phyloP scores from a whole-genome alignment of 108 stramenopile species.

The Pelagomonas calceolata region DNA sequence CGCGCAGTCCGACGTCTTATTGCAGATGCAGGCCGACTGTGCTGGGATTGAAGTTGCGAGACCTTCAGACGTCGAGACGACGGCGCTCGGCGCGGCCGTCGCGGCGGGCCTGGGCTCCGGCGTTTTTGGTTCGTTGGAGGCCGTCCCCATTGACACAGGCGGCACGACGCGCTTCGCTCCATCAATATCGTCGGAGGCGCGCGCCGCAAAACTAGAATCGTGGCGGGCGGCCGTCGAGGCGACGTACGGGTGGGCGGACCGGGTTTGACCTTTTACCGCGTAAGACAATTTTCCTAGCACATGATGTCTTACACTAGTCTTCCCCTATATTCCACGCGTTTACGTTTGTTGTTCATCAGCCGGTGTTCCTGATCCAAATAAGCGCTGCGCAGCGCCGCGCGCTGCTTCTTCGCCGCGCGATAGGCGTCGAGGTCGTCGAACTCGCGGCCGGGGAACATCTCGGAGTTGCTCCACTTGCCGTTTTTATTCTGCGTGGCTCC shows the following conservation, averaged over 20 bases:
- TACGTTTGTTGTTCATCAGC: no score
- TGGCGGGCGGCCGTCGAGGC: slow-evolving; percentile 83
- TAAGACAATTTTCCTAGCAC: no score
- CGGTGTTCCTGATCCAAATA: no score
- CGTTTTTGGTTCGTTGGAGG: slow-evolving; percentile 69
- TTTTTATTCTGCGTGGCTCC: no score
- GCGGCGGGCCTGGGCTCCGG: slow-evolving; percentile 92
- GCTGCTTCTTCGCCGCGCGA: no score
- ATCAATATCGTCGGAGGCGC: slow-evolving; percentile 43
- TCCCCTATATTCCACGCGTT: no score
- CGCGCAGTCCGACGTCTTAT: slow-evolving; percentile 71
- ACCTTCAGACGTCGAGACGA: slow-evolving; percentile 73
- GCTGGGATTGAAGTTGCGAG: slow-evolving; percentile 65
- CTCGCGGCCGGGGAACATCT: no score
- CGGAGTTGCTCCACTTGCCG: no score
- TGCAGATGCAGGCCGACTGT: slow-evolving; percentile 96
- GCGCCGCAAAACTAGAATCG: slow-evolving; percentile 51
- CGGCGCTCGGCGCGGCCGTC: slow-evolving; percentile 85
- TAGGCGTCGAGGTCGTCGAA: no score
- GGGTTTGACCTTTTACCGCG: no score
- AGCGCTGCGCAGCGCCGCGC: no score
- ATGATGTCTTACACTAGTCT: no score
- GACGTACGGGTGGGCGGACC: slow-evolving; percentile 76
- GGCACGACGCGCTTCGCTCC: slow-evolving; percentile 57
- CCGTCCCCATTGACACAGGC: slow-evolving; percentile 61